phyloP scores from a whole-genome alignment of 257 asterid genomes.

The Linderniella brevidens region DNA sequence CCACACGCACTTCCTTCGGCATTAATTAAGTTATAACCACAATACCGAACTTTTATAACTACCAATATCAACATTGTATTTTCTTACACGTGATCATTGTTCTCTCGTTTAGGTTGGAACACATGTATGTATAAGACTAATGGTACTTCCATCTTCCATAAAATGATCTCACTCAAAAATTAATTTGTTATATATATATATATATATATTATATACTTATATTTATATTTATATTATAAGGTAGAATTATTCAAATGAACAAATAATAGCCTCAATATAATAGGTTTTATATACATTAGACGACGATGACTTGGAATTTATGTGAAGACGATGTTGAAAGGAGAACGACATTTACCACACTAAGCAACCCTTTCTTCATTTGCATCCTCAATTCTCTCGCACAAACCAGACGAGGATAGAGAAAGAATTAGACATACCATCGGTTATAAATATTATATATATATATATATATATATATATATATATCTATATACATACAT shows the following conservation, averaged over 20 bases:
- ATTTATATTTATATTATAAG: not conserved
- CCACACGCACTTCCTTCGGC: not conserved
- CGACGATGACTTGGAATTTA: not conserved
- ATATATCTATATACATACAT: too few species aligned
- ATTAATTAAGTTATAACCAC: not conserved
- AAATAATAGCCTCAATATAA: not conserved
- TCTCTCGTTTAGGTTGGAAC: not conserved
- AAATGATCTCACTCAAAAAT: too few species aligned
- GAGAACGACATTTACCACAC: conserved; percentile 36
- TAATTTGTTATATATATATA: not conserved
- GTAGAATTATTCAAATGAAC: not conserved
- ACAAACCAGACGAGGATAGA: conserved; percentile 3
- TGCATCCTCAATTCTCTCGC: conserved; percentile 1
- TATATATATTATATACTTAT: not conserved
- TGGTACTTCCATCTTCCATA: not conserved
- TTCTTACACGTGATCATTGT: not conserved
- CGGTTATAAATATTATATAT: conserved; percentile 1
- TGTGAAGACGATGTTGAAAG: conserved; percentile 42
- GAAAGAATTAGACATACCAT: conserved; percentile 3
- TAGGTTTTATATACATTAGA: conserved; percentile 1
- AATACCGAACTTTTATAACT: not conserved
- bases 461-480: conserved; percentile 2
- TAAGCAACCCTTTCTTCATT: conserved; percentile 27
- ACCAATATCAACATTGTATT: not conserved
- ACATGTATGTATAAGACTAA: not conserved